Evolutionary conservation across 2,329 filamentous ascomycete species (phyloP), one percentile per base, ranked within the genome.

Genomic region (Fulvia fulva): DNA sequence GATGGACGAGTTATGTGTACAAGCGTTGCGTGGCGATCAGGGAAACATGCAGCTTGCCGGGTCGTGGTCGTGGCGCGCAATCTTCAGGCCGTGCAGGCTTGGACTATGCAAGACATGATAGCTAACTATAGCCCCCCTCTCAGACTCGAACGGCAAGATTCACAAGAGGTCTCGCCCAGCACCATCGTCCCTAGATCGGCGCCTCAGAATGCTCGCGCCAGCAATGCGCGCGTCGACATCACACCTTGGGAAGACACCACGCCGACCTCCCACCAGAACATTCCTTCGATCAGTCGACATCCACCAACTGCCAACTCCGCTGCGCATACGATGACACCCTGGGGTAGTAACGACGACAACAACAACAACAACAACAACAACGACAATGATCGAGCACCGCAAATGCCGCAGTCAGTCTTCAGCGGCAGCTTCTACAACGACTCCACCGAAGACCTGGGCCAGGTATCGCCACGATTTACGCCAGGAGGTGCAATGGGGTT

Each of bases 401-500:
- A 68, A 45, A 76, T 79, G 72, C 72, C 77, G 21, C 73, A 75
- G 43, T 77, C 73, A 57, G 73, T 79, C 44, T 80, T 77, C 58
- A 70, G 73, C 50, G 88, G 80, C 72, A 68, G 59, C 60, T 66
- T 59, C 59, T 91, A 91, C 74, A 85, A 91, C 73, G 87, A 91
- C 70, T 90, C 87, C 32, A 87, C 82, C 76, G 89, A 92, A 68
- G 87, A 86, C 69, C 70, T 88, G 14, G 68, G 74, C 16, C 90
- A 90, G 67, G 76, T 90, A 54, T 91, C 90, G 30, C 87, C 89
- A 0, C 82, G 84, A 55, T 86, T 88, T 68, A 83, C 87, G 41
- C 81, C 84, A 2, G 81, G 78, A 50, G 61, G 76, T 62, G 78
- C 77, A 59, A 77, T 78, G 74, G 74, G 71, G 51, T 80, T 77